A percentile compares a stretch with the other conserved stretches of the same genome.
These are phyloP conservation scores for Tetrastigma voinierianum DNA, from an alignment of 164 flowering plant species.

Conservation along the genomic window DNA sequence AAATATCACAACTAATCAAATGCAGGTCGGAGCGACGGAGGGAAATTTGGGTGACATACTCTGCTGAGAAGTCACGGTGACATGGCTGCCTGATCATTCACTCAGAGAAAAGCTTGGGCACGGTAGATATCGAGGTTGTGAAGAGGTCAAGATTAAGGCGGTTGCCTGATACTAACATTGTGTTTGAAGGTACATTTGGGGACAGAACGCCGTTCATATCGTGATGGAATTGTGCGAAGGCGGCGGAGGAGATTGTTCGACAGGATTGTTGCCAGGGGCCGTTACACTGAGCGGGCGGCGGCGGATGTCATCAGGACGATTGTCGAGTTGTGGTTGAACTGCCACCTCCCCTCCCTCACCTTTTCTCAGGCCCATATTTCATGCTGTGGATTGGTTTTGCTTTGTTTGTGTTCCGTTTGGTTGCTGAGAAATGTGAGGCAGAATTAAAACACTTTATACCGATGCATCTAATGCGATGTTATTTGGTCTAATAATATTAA, in stretches of 20 bases:
- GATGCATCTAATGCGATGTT: background rate
- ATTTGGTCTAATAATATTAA: no score
- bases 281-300: conserved; percentile 63
- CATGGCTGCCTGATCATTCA: conserved; percentile 56
- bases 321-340: conserved; percentile 53
- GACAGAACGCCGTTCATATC: conserved; percentile 56
- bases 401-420: no score
- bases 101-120: conserved; percentile 56
- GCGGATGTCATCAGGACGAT: conserved; percentile 44
- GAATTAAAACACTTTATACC: no score
- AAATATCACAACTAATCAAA: conserved; percentile 28
- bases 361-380: background rate
- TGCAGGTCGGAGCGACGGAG: conserved; percentile 63
- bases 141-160: conserved; percentile 64
- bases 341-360: no score
- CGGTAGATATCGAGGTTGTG: conserved; percentile 69
- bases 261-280: conserved; percentile 56
- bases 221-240: conserved; percentile 66
- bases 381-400: background rate
- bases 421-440: no score
- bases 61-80: conserved; percentile 30
- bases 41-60: conserved; percentile 64
- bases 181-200: conserved; percentile 55
- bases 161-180: conserved; percentile 60
- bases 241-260: conserved; percentile 48